Base-by-base conservation (phyloP, 1,139 yeast genomes). In the Pichia sp. region DNA sequence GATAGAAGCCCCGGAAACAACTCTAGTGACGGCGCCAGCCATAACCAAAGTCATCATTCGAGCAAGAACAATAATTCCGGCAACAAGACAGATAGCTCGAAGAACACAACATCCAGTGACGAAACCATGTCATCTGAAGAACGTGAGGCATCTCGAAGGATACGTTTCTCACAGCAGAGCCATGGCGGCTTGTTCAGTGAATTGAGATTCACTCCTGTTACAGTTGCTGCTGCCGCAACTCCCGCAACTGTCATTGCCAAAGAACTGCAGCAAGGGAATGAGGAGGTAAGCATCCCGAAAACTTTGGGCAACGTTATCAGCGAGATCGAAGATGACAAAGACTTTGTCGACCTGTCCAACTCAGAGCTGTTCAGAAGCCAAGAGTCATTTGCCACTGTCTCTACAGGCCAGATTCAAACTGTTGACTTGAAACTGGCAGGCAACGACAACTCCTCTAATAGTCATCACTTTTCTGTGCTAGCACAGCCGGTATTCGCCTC, bases 171-270 rank as follows among this genome's bases (percentile, higher is more conserved):
- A 8, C 58, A 55, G 39, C n/a, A 51, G 36, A 41, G 12, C 30
- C 54, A 53, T 7, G 25, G 43, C 3, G 57, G 58, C 13, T 12
- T 55, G 10, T 55, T 55, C 37, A 54, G 43, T 42, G 58, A 55
- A 36, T 8, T 18, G 9, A 46, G 42, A 16, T 5, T 39, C 19
- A 12, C 12, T 8, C 36, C 41, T 12, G 8, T 28, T 8, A 34
- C 36, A n/a, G n/a, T n/a, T 34, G 46, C 44, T 22, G 37, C 18
- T n/a, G 37, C 18, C 16, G 28, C 6, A 9, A 6, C 28, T 25
- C n/a, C n/a, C n/a, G n/a, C n/a, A n/a, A n/a, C n/a, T n/a, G n/a
- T n/a, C n/a, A n/a, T n/a, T n/a, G n/a, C n/a, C n/a, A n/a, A n/a
- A n/a, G n/a, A n/a, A n/a, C n/a, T n/a, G n/a, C n/a, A n/a, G n/a